Conservation (phyloP, 768 basidiomycete species). For the Lentinula detonsa region DNA sequence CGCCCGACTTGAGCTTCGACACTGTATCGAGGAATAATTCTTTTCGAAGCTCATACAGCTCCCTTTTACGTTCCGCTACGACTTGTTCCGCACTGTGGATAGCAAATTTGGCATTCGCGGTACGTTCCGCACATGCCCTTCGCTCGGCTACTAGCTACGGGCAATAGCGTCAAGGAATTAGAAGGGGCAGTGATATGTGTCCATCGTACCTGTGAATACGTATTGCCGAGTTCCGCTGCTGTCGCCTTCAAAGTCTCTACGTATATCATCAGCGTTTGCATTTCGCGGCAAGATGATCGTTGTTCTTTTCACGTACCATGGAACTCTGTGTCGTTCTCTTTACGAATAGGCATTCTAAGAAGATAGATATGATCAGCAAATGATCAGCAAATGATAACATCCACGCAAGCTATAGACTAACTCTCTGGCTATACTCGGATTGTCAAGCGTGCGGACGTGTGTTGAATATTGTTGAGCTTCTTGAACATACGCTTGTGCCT, state of each 20-base stretch:
- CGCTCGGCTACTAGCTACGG: not conserved
- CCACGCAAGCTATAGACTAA: not conserved
- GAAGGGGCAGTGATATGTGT: too few relatives aligned
- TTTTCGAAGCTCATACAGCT: not conserved
- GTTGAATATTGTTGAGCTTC: slow-evolving; percentile 1
- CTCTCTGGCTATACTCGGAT: slow-evolving; percentile 1
- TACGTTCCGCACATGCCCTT: not conserved
- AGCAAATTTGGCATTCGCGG: not conserved
- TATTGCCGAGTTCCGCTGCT: not conserved
- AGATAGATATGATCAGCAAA: not conserved
- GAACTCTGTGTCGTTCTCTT: slow-evolving; percentile 3
- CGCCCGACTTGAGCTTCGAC: slow-evolving; percentile 3
- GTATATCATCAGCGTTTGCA: not conserved
- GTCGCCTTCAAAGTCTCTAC: not conserved
- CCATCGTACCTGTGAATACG: not conserved
- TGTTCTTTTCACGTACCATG: not conserved
- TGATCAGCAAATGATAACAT: not conserved
- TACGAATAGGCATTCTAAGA: not conserved
- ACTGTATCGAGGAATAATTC: not conserved
- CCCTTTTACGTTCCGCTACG: not conserved
- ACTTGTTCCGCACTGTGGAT: slow-evolving; percentile 1
- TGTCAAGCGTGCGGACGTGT: not conserved
- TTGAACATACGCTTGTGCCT: not conserved
- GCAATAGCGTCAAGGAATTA: not conserved
- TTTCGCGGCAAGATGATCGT: not conserved